Evolutionary conservation across 1,284 basidiomycete genomes (phyloP).

Genomic region (Ceratobasidium papillatum): DNA sequence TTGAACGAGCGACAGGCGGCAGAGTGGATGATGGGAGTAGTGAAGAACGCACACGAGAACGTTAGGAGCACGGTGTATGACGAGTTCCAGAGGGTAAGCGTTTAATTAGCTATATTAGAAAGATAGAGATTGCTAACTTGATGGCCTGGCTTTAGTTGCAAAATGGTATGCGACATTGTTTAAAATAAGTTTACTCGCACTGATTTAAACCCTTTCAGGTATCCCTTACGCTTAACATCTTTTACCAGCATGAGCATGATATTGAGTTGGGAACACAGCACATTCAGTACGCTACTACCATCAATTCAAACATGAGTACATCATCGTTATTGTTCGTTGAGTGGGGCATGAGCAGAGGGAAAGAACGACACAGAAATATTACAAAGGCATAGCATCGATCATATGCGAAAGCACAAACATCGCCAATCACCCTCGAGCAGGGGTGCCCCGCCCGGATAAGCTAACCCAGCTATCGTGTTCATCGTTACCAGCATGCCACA

Average conservation of each 20-base stretch:
- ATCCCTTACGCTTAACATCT: conserved; percentile 42
- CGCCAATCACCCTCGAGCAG: conserved; percentile 4
- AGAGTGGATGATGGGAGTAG: conserved; percentile 87
- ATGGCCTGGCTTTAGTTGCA: conserved; percentile 40
- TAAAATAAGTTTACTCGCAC: not conserved
- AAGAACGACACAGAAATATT: not conserved
- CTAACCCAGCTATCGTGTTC: conserved; percentile 33
- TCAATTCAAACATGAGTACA: conserved; percentile 11
- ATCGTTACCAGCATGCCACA: conserved; percentile 15
- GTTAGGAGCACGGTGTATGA: conserved; percentile 91
- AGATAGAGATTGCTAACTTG: not conserved
- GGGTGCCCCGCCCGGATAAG: conserved; percentile 33
- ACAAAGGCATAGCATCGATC: not conserved
- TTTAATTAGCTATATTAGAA: not conserved
- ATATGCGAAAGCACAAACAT: not conserved
- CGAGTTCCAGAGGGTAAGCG: conserved; percentile 79
- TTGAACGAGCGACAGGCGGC: conserved; percentile 91
- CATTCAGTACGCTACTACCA: conserved; percentile 26
- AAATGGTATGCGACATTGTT: conserved; percentile 36
- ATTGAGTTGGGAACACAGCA: conserved; percentile 27
- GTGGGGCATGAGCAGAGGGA: not conserved
- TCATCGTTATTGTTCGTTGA: conserved; percentile 4
- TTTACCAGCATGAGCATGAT: not conserved
- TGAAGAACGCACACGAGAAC: conserved; percentile 95
- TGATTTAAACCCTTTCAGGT: conserved; percentile 31